Evolutionary conservation across 306 rosid species (phyloP).

Genomic region (Rubus parviflorus): DNA sequence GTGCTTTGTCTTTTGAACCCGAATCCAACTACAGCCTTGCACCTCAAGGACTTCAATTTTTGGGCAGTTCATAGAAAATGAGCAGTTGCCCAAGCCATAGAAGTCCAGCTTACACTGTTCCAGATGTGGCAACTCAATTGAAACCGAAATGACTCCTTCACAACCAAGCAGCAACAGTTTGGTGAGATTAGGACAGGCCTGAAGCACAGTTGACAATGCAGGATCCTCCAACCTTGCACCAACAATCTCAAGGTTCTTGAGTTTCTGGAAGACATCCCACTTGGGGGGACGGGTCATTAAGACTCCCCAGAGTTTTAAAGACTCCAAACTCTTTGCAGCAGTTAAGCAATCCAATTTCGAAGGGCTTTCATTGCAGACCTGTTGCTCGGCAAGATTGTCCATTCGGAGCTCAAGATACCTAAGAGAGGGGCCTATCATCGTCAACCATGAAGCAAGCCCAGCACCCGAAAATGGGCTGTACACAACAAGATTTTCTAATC

Average conservation of each 20-base stretch:
- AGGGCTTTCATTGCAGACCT: conserved; percentile 45
- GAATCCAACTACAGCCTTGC: conserved; percentile 96
- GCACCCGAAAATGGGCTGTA: conserved; percentile 71
- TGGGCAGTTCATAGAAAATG: conserved; percentile 60
- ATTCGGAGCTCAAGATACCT: conserved; percentile 76
- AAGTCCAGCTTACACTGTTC: conserved; percentile 86
- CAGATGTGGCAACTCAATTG: conserved; percentile 62
- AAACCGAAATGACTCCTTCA: conserved; percentile 68
- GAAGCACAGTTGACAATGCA: conserved; percentile 51
- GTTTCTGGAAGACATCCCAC: conserved; percentile 70
- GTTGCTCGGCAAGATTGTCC: conserved; percentile 65
- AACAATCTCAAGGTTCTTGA: conserved; percentile 77
- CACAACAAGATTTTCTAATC: conserved; percentile 73
- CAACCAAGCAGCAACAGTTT: conserved; percentile 79
- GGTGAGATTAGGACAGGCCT: conserved; percentile 60
- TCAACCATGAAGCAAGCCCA: conserved; percentile 86
- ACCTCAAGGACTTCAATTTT: conserved; percentile 78
- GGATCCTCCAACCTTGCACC: conserved; percentile 78
- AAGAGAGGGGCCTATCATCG: conserved; percentile 53
- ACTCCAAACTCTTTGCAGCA: conserved; percentile 63
- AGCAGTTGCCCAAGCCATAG: conserved; percentile 74
- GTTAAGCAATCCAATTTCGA: conserved; percentile 72
- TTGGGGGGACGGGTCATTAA: conserved; percentile 64
- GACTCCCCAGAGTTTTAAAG: conserved; percentile 90
- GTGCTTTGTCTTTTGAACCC: conserved; percentile 56